Percentiles rank a stretch among this genome's conserved stretches.
Conservation (phyloP, 441 rosid genomes). For the Pelargonium australe region DNA sequence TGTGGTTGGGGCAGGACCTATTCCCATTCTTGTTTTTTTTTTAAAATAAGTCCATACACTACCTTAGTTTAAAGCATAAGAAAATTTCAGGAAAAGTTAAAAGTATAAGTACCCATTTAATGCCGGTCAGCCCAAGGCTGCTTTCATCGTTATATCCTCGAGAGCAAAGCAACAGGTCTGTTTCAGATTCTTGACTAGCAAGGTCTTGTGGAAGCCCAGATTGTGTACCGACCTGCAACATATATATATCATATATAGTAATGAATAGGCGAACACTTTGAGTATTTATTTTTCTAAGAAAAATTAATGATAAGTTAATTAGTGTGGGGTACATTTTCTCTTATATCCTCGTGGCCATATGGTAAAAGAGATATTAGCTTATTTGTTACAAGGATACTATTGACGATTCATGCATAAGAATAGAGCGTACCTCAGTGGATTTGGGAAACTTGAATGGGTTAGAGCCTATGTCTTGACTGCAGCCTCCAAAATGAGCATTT, state of each 20-base stretch:
- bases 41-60: too few species aligned
- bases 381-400: too few species aligned
- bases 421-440: conserved; percentile 31
- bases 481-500: conserved; percentile 24
- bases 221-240: conserved; percentile 36
- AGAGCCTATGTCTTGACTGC: conserved; percentile 27
- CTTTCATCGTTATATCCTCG: conserved; percentile 48
- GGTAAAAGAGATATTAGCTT: too few species aligned
- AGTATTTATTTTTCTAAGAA: too few species aligned
- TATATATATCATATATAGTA: not conserved
- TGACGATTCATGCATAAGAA: not conserved
- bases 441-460: conserved; percentile 29
- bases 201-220: conserved; percentile 29
- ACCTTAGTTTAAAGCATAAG: not conserved
- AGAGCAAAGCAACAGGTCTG: conserved; percentile 36
- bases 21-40: too few species aligned
- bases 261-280: not conserved
- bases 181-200: conserved; percentile 34
- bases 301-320: too few species aligned
- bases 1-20: too few species aligned
- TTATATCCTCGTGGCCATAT: too few species aligned
- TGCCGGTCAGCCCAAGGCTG: conserved; percentile 79
- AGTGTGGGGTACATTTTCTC: too few species aligned
- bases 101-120: conserved; percentile 63
- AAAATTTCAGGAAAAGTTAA: not conserved